Evolutionary conservation across 169 alveolate genomes (phyloP).

Genomic region (Plasmodium cynomolgi): DNA sequence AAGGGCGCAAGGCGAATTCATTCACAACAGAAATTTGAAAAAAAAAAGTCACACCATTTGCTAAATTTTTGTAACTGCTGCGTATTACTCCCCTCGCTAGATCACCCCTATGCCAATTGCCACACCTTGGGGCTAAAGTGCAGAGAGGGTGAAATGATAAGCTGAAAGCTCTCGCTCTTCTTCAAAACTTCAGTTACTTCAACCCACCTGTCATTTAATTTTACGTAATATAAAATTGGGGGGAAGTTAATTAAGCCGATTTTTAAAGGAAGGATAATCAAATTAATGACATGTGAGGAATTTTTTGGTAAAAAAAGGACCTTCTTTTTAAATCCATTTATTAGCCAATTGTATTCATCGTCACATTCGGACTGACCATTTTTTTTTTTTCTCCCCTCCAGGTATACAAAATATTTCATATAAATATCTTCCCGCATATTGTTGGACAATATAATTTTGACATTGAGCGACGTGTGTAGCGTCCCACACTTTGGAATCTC

Average conservation of each 20-base stretch:
- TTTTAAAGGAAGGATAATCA: slow-evolving; percentile 59
- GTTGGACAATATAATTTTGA: slow-evolving; percentile 25
- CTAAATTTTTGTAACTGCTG: neutral
- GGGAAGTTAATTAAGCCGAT: slow-evolving; percentile 72
- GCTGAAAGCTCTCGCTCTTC: slow-evolving; percentile 66
- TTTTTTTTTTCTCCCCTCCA: slow-evolving; percentile 1
- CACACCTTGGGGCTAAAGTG: slow-evolving; percentile 57
- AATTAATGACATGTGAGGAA: slow-evolving; percentile 36
- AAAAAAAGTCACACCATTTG: neutral
- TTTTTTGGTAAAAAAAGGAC: slow-evolving; percentile 45
- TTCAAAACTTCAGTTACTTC: slow-evolving; percentile 50
- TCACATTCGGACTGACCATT: neutral
- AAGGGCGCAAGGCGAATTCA: too few species aligned
- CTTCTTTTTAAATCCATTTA: slow-evolving; percentile 68
- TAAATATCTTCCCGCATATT: slow-evolving; percentile 51
- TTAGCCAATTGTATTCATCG: slow-evolving; percentile 42
- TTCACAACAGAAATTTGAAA: neutral
- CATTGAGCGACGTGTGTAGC: slow-evolving; percentile 30
- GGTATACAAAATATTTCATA: slow-evolving; percentile 46
- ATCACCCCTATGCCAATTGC: slow-evolving; percentile 21
- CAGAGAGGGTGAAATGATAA: slow-evolving; percentile 71
- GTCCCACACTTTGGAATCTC: slow-evolving; percentile 62
- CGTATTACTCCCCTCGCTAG: neutral
- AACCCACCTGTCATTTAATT: slow-evolving; percentile 66
- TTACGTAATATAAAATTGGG: slow-evolving; percentile 42